phyloP scores from a whole-genome alignment of 2,329 filamentous ascomycete genomes.

The Hypoxylon rubiginosum region DNA sequence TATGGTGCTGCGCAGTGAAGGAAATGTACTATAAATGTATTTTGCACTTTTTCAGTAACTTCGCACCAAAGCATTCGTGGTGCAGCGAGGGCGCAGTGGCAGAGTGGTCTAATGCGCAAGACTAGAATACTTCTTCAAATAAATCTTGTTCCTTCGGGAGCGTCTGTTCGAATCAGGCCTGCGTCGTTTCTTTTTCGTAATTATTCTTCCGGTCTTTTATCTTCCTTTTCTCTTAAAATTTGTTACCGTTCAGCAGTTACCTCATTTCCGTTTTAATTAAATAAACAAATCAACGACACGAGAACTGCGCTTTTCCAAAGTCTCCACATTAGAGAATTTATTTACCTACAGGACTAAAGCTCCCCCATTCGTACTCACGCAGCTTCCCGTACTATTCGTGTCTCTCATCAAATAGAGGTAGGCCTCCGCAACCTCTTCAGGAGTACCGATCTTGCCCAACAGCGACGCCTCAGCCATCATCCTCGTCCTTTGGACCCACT shows the following conservation, averaged over 20 bases:
- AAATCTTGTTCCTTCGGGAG: slow-evolving; percentile 42
- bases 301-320: too few relatives aligned
- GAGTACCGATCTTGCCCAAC: slow-evolving; percentile 47
- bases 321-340: background rate
- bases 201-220: background rate
- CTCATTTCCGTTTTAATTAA: too few relatives aligned
- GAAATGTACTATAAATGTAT: too few relatives aligned
- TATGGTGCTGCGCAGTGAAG: too few relatives aligned
- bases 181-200: slow-evolving; percentile 25
- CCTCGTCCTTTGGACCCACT: slow-evolving; percentile 43
- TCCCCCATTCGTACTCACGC: slow-evolving; percentile 43
- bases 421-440: slow-evolving; percentile 59
- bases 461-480: slow-evolving; percentile 36
- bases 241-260: background rate
- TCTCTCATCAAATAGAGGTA: slow-evolving; percentile 62
- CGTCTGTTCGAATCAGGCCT: slow-evolving; percentile 42
- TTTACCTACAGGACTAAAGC: slow-evolving; percentile 4
- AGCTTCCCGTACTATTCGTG: slow-evolving; percentile 53
- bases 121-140: slow-evolving; percentile 17
- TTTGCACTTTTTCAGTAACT: too few relatives aligned
- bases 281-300: too few relatives aligned
- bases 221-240: background rate
- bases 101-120: slow-evolving; percentile 38
- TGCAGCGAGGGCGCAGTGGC: slow-evolving; percentile 14
- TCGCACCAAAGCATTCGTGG: background rate